A percentile compares a stretch with the other conserved stretches of the same genome.
phyloP scores from a whole-genome alignment of 129 eudicot genomes.

The Helichrysum umbraculigerum region DNA sequence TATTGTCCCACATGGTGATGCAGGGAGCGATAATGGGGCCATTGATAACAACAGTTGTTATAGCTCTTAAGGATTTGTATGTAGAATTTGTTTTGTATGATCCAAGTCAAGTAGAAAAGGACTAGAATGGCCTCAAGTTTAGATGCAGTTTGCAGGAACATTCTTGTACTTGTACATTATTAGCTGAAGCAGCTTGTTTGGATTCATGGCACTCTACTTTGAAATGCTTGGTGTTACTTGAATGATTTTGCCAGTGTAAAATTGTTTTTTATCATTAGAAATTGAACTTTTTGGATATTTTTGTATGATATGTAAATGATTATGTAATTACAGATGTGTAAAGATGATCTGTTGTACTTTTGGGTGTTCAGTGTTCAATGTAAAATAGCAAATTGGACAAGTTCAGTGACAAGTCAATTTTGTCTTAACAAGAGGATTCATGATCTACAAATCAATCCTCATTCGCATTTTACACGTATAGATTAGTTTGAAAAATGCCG shows the following conservation, averaged over 20 bases:
- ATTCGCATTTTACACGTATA: background rate
- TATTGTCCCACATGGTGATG: constrained; percentile 26
- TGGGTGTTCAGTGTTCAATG: background rate
- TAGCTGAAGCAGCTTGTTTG: constrained; percentile 18
- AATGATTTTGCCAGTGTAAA: constrained; percentile 28
- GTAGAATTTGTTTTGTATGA: constrained; percentile 84
- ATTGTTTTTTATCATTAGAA: background rate
- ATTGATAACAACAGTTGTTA: constrained; percentile 84
- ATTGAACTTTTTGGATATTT: background rate
- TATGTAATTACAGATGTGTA: constrained; percentile 25
- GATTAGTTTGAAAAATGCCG: too few relatives aligned
- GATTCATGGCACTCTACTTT: constrained; percentile 10
- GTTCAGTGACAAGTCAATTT: background rate
- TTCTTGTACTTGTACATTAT: constrained; percentile 26
- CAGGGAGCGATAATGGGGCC: constrained; percentile 99
- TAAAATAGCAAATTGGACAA: background rate
- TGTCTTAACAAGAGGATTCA: background rate
- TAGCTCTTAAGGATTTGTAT: constrained; percentile 93
- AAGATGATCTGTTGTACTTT: constrained; percentile 16
- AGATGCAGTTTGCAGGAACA: constrained; percentile 27
- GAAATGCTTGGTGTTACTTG: constrained; percentile 11
- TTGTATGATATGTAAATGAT: constrained; percentile 9
- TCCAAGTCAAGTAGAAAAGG: constrained; percentile 35
- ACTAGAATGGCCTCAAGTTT: constrained; percentile 8
- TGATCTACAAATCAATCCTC: background rate